Percentiles rank a stretch among this genome's conserved stretches.
Conservation (phyloP, 1,139 yeast species). For the Pichia sp. region DNA sequence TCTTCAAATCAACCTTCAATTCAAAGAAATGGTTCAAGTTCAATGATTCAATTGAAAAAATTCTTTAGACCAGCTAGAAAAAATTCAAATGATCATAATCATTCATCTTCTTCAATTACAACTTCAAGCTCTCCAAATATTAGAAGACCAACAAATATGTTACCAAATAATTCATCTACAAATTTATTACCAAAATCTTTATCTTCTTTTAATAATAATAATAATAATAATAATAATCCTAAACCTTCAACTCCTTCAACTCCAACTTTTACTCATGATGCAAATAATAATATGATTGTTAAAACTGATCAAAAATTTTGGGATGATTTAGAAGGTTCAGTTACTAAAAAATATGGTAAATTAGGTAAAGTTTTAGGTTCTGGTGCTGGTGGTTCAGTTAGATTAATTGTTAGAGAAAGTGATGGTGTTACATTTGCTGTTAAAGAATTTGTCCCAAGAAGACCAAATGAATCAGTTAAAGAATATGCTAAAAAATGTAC, state of each 20-base stretch:
- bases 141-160: not conserved
- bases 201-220: not conserved
- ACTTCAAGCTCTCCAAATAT: not conserved
- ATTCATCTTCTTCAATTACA: not conserved
- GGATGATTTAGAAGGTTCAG: slow-evolving; percentile 41
- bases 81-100: slow-evolving; percentile 15
- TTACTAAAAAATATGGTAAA: slow-evolving; percentile 72
- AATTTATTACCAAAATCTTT: slow-evolving; percentile 1
- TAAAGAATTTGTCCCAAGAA: slow-evolving; percentile 79
- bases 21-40: slow-evolving; percentile 34
- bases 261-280: slow-evolving; percentile 34
- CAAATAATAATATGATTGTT: slow-evolving; percentile 33
- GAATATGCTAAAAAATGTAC: slow-evolving; percentile 93
- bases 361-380: slow-evolving; percentile 87
- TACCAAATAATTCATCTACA: not conserved
- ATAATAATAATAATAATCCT: not conserved
- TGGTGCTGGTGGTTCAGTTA: slow-evolving; percentile 94
- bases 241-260: slow-evolving; percentile 16
- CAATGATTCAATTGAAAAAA: slow-evolving; percentile 34
- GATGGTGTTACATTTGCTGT: slow-evolving; percentile 83
- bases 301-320: slow-evolving; percentile 31
- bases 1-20: slow-evolving; percentile 12
- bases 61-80: slow-evolving; percentile 32
- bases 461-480: slow-evolving; percentile 68
- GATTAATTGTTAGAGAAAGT: slow-evolving; percentile 58